These are phyloP conservation scores for Auxenochlorella pyrenoidosa DNA, from an alignment of 139 green algal species.

Conservation along the genomic window DNA sequence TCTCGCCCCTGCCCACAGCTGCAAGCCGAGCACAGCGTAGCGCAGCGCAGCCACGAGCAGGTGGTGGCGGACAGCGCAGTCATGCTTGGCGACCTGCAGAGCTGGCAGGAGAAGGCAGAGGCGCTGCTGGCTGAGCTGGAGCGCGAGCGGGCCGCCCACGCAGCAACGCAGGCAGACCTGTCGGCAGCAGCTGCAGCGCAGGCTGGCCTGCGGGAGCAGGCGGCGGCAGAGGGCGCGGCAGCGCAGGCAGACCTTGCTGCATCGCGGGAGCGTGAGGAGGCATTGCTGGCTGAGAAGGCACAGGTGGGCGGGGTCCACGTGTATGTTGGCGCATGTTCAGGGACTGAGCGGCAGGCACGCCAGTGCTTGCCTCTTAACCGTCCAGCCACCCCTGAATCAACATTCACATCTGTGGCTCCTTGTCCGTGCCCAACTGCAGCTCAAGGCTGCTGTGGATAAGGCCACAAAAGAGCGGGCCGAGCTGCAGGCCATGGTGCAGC, in stretches of 20 bases:
- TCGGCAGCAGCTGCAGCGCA: neutral
- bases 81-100: slow-evolving; percentile 45
- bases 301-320: neutral
- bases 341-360: neutral
- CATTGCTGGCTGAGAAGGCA: slow-evolving; percentile 36
- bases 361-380: neutral
- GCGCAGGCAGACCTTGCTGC: slow-evolving; percentile 8
- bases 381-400: neutral
- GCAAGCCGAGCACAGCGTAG: neutral
- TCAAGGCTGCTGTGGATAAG: slow-evolving; percentile 59
- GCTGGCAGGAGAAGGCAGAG: slow-evolving; percentile 47
- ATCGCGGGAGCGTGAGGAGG: slow-evolving; percentile 31
- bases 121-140: slow-evolving; percentile 52
- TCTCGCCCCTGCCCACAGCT: neutral
- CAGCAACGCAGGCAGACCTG: slow-evolving; percentile 11
- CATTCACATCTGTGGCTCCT: neutral
- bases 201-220: neutral
- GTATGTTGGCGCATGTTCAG: neutral
- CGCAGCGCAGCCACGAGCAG: slow-evolving; percentile 32
- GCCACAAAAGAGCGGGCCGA: slow-evolving; percentile 46
- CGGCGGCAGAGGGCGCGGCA: slow-evolving; percentile 1
- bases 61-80: slow-evolving; percentile 40
- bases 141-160: slow-evolving; percentile 17
- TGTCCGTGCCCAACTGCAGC: slow-evolving; percentile 13
- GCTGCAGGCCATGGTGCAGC: slow-evolving; percentile 49